Conservation (phyloP, 257 asterid species). For the Sherardia arvensis region DNA sequence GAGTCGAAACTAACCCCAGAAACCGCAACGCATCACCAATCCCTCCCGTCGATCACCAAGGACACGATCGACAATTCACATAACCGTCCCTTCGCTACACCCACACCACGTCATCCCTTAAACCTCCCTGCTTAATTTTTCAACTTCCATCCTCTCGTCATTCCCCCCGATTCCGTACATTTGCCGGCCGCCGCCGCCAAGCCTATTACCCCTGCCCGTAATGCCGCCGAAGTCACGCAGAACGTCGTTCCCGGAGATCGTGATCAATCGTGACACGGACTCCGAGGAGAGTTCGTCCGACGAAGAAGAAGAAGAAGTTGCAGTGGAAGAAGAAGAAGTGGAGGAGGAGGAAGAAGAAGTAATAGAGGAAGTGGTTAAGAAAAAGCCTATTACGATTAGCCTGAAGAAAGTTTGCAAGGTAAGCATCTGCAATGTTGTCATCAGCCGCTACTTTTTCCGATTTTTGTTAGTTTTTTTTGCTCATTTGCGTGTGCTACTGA, state of each 20-base stretch:
- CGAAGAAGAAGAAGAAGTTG: slow-evolving; percentile 21
- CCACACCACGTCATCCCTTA: slow-evolving; percentile 4
- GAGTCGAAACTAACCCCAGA: slow-evolving; percentile 9
- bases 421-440: background rate
- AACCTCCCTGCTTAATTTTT: background rate
- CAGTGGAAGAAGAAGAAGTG: slow-evolving; percentile 21
- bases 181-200: background rate
- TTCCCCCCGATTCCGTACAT: background rate
- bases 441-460: background rate
- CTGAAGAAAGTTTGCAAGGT: slow-evolving; percentile 94
- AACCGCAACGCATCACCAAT: too few species aligned
- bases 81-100: background rate
- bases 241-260: slow-evolving; percentile 50
- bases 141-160: slow-evolving; percentile 5
- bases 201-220: background rate
- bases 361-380: slow-evolving; percentile 30
- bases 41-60: background rate
- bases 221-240: slow-evolving; percentile 72
- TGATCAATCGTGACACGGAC: slow-evolving; percentile 68
- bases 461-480: background rate
- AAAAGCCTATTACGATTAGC: slow-evolving; percentile 57
- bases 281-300: slow-evolving; percentile 61
- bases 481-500: background rate
- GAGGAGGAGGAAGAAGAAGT: slow-evolving; percentile 26
- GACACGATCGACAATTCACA: slow-evolving; percentile 10